These are phyloP conservation scores for Pseudogymnoascus sp. DNA, from an alignment of 2,329 filamentous ascomycete genomes.

Conservation along the genomic window DNA sequence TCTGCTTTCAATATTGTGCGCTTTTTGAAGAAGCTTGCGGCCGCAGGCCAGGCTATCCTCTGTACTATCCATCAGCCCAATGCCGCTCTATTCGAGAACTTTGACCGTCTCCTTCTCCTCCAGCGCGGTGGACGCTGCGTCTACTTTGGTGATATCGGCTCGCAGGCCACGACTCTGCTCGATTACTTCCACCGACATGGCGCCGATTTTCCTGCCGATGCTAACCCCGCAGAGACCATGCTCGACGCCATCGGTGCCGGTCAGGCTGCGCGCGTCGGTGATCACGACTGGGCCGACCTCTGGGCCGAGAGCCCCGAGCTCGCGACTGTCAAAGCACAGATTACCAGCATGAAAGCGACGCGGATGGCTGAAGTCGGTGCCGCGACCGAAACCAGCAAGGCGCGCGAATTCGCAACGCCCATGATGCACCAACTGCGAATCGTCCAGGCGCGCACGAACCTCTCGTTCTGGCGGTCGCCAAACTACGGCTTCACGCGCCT, in stretches of 20 bases:
- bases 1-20: slow-evolving; percentile 54
- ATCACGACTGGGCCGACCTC: slow-evolving; percentile 60
- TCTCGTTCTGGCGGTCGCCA: slow-evolving; percentile 53
- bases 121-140: slow-evolving; percentile 57
- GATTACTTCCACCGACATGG: slow-evolving; percentile 55
- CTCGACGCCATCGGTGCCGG: slow-evolving; percentile 38
- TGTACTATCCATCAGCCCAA: slow-evolving; percentile 49
- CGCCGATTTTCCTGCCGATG: slow-evolving; percentile 41
- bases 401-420: slow-evolving; percentile 63
- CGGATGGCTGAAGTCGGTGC: slow-evolving; percentile 48
- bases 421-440: slow-evolving; percentile 54
- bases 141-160: slow-evolving; percentile 60
- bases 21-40: slow-evolving; percentile 53
- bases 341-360: slow-evolving; percentile 37
- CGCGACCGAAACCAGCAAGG: slow-evolving; percentile 38
- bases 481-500: slow-evolving; percentile 42
- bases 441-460: slow-evolving; percentile 53
- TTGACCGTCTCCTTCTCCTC: slow-evolving; percentile 56
- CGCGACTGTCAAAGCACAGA: slow-evolving; percentile 46
- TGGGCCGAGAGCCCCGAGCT: slow-evolving; percentile 59
- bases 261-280: slow-evolving; percentile 51
- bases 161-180: slow-evolving; percentile 47
- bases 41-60: slow-evolving; percentile 44
- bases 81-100: slow-evolving; percentile 44
- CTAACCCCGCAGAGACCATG: slow-evolving; percentile 42